Conservation (phyloP, 2,329 filamentous ascomycete genomes). For the Massarina eburnea region DNA sequence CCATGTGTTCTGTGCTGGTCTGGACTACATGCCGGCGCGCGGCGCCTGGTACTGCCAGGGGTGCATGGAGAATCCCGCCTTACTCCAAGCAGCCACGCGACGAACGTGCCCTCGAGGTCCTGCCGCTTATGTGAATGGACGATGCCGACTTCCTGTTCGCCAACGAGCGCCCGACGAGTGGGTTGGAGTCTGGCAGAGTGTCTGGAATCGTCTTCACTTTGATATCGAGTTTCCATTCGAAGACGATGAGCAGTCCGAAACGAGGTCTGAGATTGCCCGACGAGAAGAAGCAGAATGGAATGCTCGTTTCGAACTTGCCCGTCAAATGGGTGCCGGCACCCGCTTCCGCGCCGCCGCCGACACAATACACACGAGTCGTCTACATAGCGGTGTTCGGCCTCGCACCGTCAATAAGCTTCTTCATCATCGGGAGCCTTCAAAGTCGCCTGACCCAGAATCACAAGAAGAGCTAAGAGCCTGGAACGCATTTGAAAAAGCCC, state of each 20-base stretch:
- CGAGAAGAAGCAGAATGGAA: constrained; percentile 74
- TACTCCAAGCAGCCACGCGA: constrained; percentile 41
- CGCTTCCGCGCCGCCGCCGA: constrained; percentile 71
- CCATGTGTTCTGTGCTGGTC: constrained; percentile 87
- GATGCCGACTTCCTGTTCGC: constrained; percentile 33
- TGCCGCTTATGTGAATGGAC: constrained; percentile 34
- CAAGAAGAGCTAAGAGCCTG: constrained; percentile 81
- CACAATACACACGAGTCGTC: constrained; percentile 51
- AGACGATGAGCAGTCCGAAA: constrained; percentile 60
- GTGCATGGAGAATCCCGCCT: constrained; percentile 56
- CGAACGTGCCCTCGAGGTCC: constrained; percentile 28
- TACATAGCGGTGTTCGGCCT: constrained; percentile 42
- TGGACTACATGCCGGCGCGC: constrained; percentile 69
- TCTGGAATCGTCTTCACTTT: constrained; percentile 76
- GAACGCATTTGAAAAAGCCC: constrained; percentile 86
- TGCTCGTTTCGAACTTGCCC: constrained; percentile 78
- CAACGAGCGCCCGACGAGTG: constrained; percentile 47
- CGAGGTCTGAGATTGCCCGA: constrained; percentile 58
- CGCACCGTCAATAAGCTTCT: constrained; percentile 36
- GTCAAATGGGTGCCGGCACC: constrained; percentile 72
- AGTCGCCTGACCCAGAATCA: constrained; percentile 65
- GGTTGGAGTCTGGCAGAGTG: constrained; percentile 85
- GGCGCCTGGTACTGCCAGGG: constrained; percentile 91
- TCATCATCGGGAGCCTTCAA: constrained; percentile 37
- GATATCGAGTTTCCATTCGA: constrained; percentile 87